phyloP scores from a whole-genome alignment of 2,329 filamentous ascomycete genomes.

The Chaetomiaceae sp. region DNA sequence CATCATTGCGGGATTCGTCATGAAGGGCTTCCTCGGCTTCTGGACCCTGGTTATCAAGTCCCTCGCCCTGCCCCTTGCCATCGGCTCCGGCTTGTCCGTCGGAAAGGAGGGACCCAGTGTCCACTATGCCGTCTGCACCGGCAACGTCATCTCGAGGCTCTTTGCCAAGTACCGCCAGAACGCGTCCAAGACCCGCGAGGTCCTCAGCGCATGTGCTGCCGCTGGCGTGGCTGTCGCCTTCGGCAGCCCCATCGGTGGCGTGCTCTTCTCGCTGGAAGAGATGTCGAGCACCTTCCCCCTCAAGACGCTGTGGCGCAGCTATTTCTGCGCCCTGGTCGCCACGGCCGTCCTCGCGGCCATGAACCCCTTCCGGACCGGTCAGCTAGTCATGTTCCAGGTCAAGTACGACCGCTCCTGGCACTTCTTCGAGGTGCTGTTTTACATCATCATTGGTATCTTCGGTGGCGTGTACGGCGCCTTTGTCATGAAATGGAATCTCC shows the following conservation, averaged over 20 bases:
- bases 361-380: constrained; percentile 96
- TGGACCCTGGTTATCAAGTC: constrained; percentile 95
- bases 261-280: constrained; percentile 94
- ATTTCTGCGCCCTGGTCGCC: constrained; percentile 94
- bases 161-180: constrained; percentile 91
- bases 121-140: constrained; percentile 97
- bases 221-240: constrained; percentile 96
- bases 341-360: constrained; percentile 89
- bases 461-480: constrained; percentile 94
- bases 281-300: constrained; percentile 96
- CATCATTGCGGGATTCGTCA: constrained; percentile 97
- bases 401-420: constrained; percentile 95
- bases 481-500: constrained; percentile 96
- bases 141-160: constrained; percentile 89
- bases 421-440: constrained; percentile 93
- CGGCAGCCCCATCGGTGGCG: constrained; percentile 93
- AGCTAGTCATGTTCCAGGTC: constrained; percentile 99
- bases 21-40: constrained; percentile 94
- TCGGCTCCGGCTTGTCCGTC: constrained; percentile 88
- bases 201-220: constrained; percentile 88
- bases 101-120: constrained; percentile 97
- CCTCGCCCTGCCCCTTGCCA: constrained; percentile 81
- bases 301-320: constrained; percentile 96
- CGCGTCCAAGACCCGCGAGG: constrained; percentile 90
- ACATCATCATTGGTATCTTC: constrained; percentile 85